Evolutionary conservation across 2,329 filamentous ascomycete species (phyloP), one percentile per base, ranked within the genome.

Genomic region (Venturia nashicola): DNA sequence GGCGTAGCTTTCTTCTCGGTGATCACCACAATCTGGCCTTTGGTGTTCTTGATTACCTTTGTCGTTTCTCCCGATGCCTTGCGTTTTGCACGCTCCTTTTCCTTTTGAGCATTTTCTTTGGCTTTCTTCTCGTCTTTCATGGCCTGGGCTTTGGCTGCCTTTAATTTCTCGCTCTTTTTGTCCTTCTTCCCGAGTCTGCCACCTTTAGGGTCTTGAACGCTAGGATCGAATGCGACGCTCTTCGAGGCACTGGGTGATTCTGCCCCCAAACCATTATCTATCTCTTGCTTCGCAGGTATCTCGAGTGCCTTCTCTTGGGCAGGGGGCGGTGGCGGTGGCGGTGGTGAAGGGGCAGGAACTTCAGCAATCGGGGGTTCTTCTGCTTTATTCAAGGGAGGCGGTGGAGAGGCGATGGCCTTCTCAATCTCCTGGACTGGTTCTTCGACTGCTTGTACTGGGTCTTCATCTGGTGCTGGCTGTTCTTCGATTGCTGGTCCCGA

Each of bases 191-290:
- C 36, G 3, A 62, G 59, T 48, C 51, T 65, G 18, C 63, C 63
- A 27, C 63, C 63, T 46, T 65, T 65, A 16, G 57, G 57, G 5
- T 65, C 63, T 62, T 61, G 59, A 11, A 65, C 63, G 39, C 59
- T 62, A n/a, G 63, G 59, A 44, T 65, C 63, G 23, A 65, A 65
- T 14, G 46, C 42, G 11, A 65, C 63, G 12, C 61, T 48, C 27
- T 65, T 65, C 2, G 44, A 40, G 12, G 57, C 57, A 42, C 27
- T 48, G 14, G 57, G 62, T 18, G 62, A 64, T 40, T 59, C 61
- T 46, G 32, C n/a, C 16, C 6, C 36, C 27, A 20, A 27, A 32
- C 20, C 20, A 9, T 42, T 20, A 11, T n/a, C 5, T 20, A 44
- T n/a, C 14, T 39, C 34, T 59, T 39, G 34, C 55, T 43, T 59